Base-by-base conservation (phyloP, 768 basidiomycete genomes). In the Pleurotus tuoliensis region DNA sequence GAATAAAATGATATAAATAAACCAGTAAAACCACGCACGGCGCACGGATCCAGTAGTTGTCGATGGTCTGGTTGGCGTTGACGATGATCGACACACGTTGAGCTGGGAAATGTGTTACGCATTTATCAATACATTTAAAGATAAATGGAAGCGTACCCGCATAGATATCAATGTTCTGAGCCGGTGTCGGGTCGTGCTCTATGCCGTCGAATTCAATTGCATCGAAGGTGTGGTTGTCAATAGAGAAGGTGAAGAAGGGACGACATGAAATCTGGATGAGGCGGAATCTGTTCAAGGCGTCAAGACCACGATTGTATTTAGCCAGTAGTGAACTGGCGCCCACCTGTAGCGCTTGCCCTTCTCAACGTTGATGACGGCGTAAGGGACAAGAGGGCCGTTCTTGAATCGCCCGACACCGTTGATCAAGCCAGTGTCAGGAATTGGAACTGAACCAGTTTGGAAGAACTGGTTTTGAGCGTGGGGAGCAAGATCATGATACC, bases 191-290 rank as follows among this genome's bases (percentile, higher is more conserved):
- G 43, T 75, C 69, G 46, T 72, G 70, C 56, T 76, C 72, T 16
- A 71, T 68, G 46, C 75, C 76, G 43, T 77, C 79, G 3, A 70
- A 67, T 61, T 73, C 74, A 44, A 76, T 76, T 50, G 71, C 63
- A 4, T 63, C 62, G 56, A 76, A 65, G 9, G 67, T 71, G 60
- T 78, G 76, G 43, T 66, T 63, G 52, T 76, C 71, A 47, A 74
- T 57, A 7, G 71, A 73, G 65, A 76, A 69, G 1, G 62, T 69
- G 63, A 71, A 72, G 63, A 68, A 71, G 0, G 76, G 75, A 11
- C 74, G 69, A 62, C 83, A 83, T n/a, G 80, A 72, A 22, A 73
- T 71, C 37, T 68, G 65, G 58, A 84, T 63, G 15, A 83, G 37
- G 12, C 82, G 81, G 63, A 83, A 76, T 37, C 60, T 80, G 0